Percentiles rank a stretch among this genome's conserved stretches.
Conservation (phyloP, 305 asterid species). For the Fraxinus sp. region DNA sequence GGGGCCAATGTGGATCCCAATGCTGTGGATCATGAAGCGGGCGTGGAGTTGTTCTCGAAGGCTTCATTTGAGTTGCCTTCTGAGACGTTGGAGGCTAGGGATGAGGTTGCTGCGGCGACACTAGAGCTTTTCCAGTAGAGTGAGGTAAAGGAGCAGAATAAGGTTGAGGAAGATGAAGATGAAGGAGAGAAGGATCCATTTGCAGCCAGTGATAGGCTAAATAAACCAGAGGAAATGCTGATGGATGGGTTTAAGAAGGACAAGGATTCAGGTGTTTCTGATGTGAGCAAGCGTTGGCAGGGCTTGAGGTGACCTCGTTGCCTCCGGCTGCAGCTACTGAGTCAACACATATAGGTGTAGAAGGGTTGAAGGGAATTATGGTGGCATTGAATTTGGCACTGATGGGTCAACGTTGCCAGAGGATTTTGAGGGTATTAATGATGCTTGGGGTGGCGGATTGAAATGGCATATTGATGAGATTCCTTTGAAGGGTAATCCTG, state of each 20-base stretch:
- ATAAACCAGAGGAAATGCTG: slow-evolving; percentile 68
- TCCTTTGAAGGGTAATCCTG: slow-evolving; percentile 68
- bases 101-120: slow-evolving; percentile 60
- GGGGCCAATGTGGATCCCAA: slow-evolving; percentile 55
- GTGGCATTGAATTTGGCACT: slow-evolving; percentile 76
- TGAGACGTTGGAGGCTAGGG: slow-evolving; percentile 74
- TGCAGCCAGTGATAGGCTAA: slow-evolving; percentile 84
- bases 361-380: slow-evolving; percentile 91
- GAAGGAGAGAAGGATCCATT: slow-evolving; percentile 83
- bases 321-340: slow-evolving; percentile 90
- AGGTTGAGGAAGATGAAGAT: slow-evolving; percentile 41
- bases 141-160: slow-evolving; percentile 62
- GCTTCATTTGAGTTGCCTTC: slow-evolving; percentile 70
- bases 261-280: slow-evolving; percentile 51
- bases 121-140: slow-evolving; percentile 50
- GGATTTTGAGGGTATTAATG: slow-evolving; percentile 87
- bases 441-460: slow-evolving; percentile 94
- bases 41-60: slow-evolving; percentile 51
- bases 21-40: slow-evolving; percentile 62
- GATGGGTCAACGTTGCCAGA: slow-evolving; percentile 73
- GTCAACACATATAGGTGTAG: slow-evolving; percentile 83
- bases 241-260: slow-evolving; percentile 86
- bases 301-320: slow-evolving; percentile 70
- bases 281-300: slow-evolving; percentile 74
- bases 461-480: slow-evolving; percentile 84